Base-by-base conservation (phyloP, 371 early-diverging fungal species). In the Rhizopus stolonifer region DNA sequence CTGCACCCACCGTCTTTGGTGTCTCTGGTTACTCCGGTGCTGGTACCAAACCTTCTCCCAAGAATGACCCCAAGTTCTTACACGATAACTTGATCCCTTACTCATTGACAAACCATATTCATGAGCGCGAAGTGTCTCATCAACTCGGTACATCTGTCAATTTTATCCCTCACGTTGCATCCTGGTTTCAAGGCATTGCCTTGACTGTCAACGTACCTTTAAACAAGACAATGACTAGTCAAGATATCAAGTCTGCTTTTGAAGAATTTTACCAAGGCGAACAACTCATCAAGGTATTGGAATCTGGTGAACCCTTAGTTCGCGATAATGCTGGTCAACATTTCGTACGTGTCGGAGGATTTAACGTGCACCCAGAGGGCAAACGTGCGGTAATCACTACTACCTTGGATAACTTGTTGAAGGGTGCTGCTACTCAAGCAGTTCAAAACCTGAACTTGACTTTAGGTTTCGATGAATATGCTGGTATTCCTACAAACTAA, bases 21-120 rank as follows among this genome's bases (percentile, higher is more conserved):
- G 94, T 96, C 1, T 92, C 93, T 25, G 98, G 98, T 7, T 96
- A 96, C 79, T 90, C 91, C 58, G 98, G 98, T 23, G 98, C 98
- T 11, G 98, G 98, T 17, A 96, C 96, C 49, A 93, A 88, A 59
- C 94, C 96, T 24, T 90, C 90, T 39, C 89, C 89, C 58, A 96
- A 95, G 74, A 98, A 96, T 71, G 92, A 98, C 62, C 81, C 88
- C 39, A 82, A 77, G 22, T 83, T 89, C 50, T 79, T 96, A 38
- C 68, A 69, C 29, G 90, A 96, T 69, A 96, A 95, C 68, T 46
- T 98, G 40, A 83, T 96, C 38, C 92, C 95, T 6, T 98, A 98
- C 63, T 50, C 91, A n/a, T 76, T 96, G 29, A 91, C 92, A 9
- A 87, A 87, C 72, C 98, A 98, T 69, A 93, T 98, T 52, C 98